Evolutionary conservation across 2,329 filamentous ascomycete genomes (phyloP).

Genomic region (Orbilia ellipsospora): DNA sequence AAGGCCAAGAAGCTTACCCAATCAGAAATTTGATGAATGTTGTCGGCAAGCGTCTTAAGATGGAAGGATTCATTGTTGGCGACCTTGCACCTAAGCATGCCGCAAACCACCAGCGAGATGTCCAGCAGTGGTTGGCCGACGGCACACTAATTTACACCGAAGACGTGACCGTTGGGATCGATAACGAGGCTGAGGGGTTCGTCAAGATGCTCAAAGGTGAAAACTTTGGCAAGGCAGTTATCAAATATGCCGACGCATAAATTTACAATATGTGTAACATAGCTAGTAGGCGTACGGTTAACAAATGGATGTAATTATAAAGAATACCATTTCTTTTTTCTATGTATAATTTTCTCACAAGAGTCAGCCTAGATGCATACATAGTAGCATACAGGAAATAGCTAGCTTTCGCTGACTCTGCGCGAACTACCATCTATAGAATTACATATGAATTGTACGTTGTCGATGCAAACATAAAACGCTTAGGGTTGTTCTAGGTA

Average conservation of each 20-base stretch:
- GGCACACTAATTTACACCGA: constrained; percentile 78
- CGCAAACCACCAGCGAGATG: constrained; percentile 79
- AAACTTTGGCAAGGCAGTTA: constrained; percentile 88
- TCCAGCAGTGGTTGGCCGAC: constrained; percentile 80
- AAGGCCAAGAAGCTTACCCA: constrained; percentile 70
- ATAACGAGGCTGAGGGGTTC: constrained; percentile 78
- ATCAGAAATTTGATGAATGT: constrained; percentile 74
- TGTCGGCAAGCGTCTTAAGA: constrained; percentile 74
- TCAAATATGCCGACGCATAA: constrained; percentile 66
- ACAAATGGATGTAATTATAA: too few species aligned
- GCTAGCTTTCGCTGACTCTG: too few species aligned
- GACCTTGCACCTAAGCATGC: constrained; percentile 65
- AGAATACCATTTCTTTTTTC: too few species aligned
- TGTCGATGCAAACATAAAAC: too few species aligned
- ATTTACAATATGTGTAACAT: too few species aligned
- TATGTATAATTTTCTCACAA: too few species aligned
- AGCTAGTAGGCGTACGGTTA: too few species aligned
- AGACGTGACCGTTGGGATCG: constrained; percentile 78
- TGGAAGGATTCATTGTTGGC: constrained; percentile 80
- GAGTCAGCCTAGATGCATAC: too few species aligned
- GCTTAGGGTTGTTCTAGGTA: too few species aligned
- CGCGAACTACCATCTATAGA: too few species aligned
- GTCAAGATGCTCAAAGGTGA: constrained; percentile 79
- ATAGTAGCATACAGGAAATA: too few species aligned
- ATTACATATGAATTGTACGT: too few species aligned